Percentiles rank a stretch among this genome's conserved stretches.
Conservation (phyloP, 192 early-diverging fungal genomes). For the Coemansia nantahalensis region DNA sequence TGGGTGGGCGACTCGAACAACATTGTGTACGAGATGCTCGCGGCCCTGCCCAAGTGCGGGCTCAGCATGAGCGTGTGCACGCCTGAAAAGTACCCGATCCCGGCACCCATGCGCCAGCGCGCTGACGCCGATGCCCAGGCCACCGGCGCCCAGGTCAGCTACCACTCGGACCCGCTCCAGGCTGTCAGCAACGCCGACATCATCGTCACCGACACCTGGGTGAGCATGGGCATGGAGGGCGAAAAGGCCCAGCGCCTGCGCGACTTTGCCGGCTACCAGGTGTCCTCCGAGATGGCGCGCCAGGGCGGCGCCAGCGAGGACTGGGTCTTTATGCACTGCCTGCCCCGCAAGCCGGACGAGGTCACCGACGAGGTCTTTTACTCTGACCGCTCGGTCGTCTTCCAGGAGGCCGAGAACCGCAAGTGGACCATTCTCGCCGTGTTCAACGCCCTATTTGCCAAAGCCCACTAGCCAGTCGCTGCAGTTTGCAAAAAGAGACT, state of each 20-base stretch:
- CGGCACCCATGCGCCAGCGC: slow-evolving; percentile 64
- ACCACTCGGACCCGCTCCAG: slow-evolving; percentile 67
- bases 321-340: slow-evolving; percentile 99
- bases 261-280: slow-evolving; percentile 85
- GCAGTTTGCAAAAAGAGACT: too few species aligned
- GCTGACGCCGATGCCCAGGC: slow-evolving; percentile 63
- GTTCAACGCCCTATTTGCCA: slow-evolving; percentile 61
- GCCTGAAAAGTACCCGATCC: slow-evolving; percentile 77
- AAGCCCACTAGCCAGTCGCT: slow-evolving; percentile 1
- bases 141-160: slow-evolving; percentile 52
- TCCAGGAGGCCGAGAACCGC: slow-evolving; percentile 97
- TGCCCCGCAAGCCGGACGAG: slow-evolving; percentile 95
- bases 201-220: slow-evolving; percentile 98
- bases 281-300: slow-evolving; percentile 82
- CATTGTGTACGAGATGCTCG: slow-evolving; percentile 85
- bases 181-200: slow-evolving; percentile 82
- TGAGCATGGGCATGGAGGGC: slow-evolving; percentile 96
- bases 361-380: slow-evolving; percentile 98
- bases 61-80: slow-evolving; percentile 79
- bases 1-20: slow-evolving; percentile 88
- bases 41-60: slow-evolving; percentile 86
- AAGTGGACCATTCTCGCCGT: slow-evolving; percentile 97
- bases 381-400: slow-evolving; percentile 86
- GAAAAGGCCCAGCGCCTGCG: slow-evolving; percentile 81
- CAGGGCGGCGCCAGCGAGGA: slow-evolving; percentile 73